phyloP scores from a whole-genome alignment of 148 eudicot genomes.

The Drosera capensis region DNA sequence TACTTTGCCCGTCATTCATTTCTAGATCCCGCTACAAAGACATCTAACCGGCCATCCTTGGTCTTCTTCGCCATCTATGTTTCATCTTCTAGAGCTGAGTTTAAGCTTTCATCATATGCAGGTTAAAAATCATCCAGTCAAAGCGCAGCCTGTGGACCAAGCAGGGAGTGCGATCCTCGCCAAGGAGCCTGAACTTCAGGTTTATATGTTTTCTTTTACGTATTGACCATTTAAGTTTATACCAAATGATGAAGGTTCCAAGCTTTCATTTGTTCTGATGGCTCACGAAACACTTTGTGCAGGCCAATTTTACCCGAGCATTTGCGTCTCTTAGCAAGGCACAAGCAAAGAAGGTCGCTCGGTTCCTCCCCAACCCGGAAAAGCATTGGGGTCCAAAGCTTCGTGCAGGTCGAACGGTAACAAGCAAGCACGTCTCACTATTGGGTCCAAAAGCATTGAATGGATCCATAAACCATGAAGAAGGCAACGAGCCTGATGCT shows the following conservation, averaged over 20 bases:
- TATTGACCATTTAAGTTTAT: too few relatives aligned
- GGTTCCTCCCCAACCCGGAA: slow-evolving; percentile 84
- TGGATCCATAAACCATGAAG: slow-evolving; percentile 24
- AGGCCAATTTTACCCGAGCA: slow-evolving; percentile 91
- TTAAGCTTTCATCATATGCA: slow-evolving; percentile 7
- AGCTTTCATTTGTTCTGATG: neutral
- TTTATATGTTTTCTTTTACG: slow-evolving; percentile 6
- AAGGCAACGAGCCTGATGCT: slow-evolving; percentile 45
- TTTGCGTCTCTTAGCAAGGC: slow-evolving; percentile 92
- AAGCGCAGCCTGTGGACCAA: slow-evolving; percentile 70
- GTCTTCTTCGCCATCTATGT: neutral
- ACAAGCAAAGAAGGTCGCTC: slow-evolving; percentile 87
- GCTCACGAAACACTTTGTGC: neutral
- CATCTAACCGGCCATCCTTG: neutral
- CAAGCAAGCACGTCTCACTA: slow-evolving; percentile 73
- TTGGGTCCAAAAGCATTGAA: slow-evolving; percentile 61
- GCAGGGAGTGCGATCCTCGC: slow-evolving; percentile 77
- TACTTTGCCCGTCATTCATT: too few relatives aligned
- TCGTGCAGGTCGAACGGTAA: slow-evolving; percentile 70
- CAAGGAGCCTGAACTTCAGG: slow-evolving; percentile 88
- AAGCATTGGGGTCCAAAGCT: slow-evolving; percentile 96
- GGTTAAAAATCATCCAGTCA: slow-evolving; percentile 85
- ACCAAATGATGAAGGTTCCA: neutral
- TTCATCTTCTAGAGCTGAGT: neutral
- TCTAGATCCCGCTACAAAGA: too few relatives aligned